Evolutionary conservation across 352 stramenopile species (phyloP).

Genomic region (Pythium brachiatum): DNA sequence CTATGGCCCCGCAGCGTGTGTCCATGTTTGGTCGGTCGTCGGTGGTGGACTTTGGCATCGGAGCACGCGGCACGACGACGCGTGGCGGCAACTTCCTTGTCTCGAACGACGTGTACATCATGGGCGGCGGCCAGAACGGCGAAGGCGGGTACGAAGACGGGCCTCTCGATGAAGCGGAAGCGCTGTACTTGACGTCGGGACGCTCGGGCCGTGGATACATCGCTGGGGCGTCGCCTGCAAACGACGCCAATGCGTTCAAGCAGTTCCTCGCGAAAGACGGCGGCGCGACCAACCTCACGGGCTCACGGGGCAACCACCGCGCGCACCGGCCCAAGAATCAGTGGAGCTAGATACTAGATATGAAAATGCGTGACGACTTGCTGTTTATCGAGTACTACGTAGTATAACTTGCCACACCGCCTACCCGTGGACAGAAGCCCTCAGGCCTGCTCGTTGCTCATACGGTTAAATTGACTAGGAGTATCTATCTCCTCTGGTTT

Average conservation of each 20-base stretch:
- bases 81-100: conserved; percentile 5
- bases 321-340: not conserved
- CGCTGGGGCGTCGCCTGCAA: not conserved
- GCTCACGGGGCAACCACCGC: not conserved
- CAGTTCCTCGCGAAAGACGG: not conserved
- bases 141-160: conserved; percentile 21
- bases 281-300: not conserved
- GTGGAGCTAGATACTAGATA: not conserved
- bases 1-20: conserved; percentile 39
- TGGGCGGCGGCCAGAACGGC: conserved; percentile 18
- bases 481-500: not conserved
- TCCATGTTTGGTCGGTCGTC: conserved; percentile 50
- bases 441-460: too few relatives aligned
- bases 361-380: too few relatives aligned
- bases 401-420: too few relatives aligned
- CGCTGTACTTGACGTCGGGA: not conserved
- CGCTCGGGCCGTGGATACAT: conserved; percentile 7
- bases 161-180: conserved; percentile 3
- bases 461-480: too few relatives aligned
- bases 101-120: conserved; percentile 20
- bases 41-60: conserved; percentile 9
- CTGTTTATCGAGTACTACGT: too few relatives aligned
- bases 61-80: not conserved
- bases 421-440: too few relatives aligned
- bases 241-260: not conserved